phyloP scores from a whole-genome alignment of 345 rosid genomes.

The Salix dunnii region DNA sequence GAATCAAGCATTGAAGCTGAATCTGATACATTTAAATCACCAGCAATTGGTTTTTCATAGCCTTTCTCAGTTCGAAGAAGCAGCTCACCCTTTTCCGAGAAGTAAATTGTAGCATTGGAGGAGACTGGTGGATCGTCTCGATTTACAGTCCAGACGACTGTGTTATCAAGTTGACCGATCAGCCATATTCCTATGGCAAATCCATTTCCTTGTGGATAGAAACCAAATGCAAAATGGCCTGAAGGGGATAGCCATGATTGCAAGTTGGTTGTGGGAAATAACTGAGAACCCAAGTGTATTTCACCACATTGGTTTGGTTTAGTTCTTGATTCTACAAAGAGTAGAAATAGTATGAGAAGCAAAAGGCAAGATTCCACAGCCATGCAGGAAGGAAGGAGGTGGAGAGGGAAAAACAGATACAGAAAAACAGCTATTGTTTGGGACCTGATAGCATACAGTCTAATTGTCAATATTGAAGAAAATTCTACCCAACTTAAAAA shows the following conservation, averaged over 20 bases:
- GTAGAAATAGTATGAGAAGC: not conserved
- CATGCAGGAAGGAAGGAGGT: not conserved
- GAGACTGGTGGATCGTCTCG: slow-evolving; percentile 23
- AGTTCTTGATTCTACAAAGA: not conserved
- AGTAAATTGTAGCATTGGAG: slow-evolving; percentile 6
- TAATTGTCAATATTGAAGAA: not conserved
- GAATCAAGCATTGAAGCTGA: slow-evolving; percentile 32
- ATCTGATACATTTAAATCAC: not conserved
- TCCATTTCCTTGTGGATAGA: slow-evolving; percentile 19
- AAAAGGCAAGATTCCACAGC: not conserved
- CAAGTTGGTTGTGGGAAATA: not conserved
- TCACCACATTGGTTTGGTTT: not conserved
- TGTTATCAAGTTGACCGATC: not conserved
- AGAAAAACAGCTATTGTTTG: not conserved
- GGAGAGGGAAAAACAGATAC: not conserved
- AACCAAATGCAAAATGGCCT: slow-evolving; percentile 27
- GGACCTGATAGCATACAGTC: not conserved
- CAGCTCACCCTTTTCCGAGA: slow-evolving; percentile 9
- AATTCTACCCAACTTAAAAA: not conserved
- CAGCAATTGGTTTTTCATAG: not conserved
- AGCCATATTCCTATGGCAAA: slow-evolving; percentile 24
- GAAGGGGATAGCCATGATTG: slow-evolving; percentile 28
- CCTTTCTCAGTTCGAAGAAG: slow-evolving; percentile 7
- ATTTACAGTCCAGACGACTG: slow-evolving; percentile 29
- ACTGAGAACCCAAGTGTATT: not conserved